Evolutionary conservation across 441 rosid genomes (phyloP).

Genomic region (Kokia cookei): DNA sequence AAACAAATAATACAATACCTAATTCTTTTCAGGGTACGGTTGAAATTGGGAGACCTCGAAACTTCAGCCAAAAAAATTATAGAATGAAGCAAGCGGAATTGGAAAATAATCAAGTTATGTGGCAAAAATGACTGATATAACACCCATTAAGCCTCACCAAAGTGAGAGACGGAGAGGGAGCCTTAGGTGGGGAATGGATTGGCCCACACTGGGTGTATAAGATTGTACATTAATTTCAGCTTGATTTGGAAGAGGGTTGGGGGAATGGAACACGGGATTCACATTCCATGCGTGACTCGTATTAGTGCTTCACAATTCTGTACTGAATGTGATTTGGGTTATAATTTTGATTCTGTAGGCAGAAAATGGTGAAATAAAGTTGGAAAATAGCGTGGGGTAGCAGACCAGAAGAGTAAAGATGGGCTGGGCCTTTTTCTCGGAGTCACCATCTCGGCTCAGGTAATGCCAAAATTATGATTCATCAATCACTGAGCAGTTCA

Average conservation of each 20-base stretch:
- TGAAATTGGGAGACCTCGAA: background rate
- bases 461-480: background rate
- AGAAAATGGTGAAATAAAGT: background rate
- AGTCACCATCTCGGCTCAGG: background rate
- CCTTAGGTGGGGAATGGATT: background rate
- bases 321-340: background rate
- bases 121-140: background rate
- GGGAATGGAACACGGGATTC: conserved; percentile 1
- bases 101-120: background rate
- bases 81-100: background rate
- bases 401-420: too few species aligned
- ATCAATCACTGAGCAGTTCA: background rate
- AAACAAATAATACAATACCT: background rate
- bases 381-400: background rate
- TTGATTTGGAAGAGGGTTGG: background rate
- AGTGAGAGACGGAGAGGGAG: background rate
- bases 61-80: background rate
- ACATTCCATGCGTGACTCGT: conserved; percentile 25
- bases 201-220: background rate
- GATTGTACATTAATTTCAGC: background rate
- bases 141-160: background rate
- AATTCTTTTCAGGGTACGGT: background rate
- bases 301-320: conserved; percentile 3
- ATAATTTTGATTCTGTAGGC: background rate
- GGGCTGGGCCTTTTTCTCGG: background rate